Evolutionary conservation across 768 basidiomycete genomes (phyloP).

Genomic region (Clitopilus passeckerianus): DNA sequence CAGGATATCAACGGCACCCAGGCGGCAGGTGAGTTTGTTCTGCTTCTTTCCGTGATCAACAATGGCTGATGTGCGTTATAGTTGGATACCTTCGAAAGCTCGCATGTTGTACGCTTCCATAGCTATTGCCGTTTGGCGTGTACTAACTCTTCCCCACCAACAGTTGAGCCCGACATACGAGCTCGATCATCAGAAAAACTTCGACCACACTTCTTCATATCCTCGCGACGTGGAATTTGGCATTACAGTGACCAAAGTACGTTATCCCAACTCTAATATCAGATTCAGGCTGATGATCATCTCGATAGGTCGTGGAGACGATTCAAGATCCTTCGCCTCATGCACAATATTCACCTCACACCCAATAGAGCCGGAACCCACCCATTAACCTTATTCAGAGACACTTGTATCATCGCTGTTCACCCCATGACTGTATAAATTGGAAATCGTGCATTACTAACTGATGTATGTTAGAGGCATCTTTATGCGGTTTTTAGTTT

Average conservation of each 20-base stretch:
- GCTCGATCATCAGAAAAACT: slow-evolving; percentile 22
- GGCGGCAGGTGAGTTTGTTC: slow-evolving; percentile 8
- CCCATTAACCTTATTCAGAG: neutral
- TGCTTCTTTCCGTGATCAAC: neutral
- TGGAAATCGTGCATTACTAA: neutral
- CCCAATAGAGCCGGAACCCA: neutral
- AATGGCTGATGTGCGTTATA: neutral
- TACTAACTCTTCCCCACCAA: neutral
- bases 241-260: slow-evolving; percentile 34
- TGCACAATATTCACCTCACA: neutral
- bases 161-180: slow-evolving; percentile 17
- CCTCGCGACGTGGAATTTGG: slow-evolving; percentile 26
- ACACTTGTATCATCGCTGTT: neutral
- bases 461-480: neutral
- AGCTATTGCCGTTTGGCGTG: neutral
- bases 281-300: neutral
- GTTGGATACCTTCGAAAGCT: slow-evolving; percentile 8
- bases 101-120: neutral
- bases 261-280: neutral
- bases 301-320: slow-evolving; percentile 29
- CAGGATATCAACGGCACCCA: slow-evolving; percentile 15
- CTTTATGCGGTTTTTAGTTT: neutral
- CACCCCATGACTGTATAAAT: neutral
- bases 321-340: slow-evolving; percentile 21
- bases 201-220: slow-evolving; percentile 8